Base-by-base conservation (phyloP, 1,284 basidiomycete species). In the Rugosomyces carneus region DNA sequence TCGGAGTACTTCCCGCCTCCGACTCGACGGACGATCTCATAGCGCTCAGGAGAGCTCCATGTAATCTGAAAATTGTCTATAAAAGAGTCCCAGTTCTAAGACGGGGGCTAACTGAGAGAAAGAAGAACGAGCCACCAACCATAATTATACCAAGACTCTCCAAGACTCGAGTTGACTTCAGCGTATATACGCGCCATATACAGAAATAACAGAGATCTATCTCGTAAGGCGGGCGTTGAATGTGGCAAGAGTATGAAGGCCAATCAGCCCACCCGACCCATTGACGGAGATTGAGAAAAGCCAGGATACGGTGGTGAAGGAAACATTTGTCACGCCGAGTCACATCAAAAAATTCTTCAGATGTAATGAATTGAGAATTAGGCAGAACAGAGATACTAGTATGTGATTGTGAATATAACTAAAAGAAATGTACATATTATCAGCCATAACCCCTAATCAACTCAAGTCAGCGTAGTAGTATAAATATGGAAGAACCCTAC, bases 1-100 rank as follows among this genome's bases (percentile, higher is more conserved):
- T 88, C 85, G 5, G 81, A 84, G 64, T 88, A 88, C 62, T 89
- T 87, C 48, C 88, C 89, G 37, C 88, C 72, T 27, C 89, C 89
- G 23, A 90, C 76, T 60, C 87, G 85, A 51, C 82, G 72, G 29
- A 89, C 74, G 51, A 91, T 81, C 65, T 91, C 88, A 64, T 89
- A 91, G 54, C 86, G 80, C 57, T 89, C 85, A 58, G 89, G 84
- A 31, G 71, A 62, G 47, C 81, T 82, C 84, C 84, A 88, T 51
- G 85, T 80, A 35, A 89, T 81, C 52, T 74, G 72, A 54, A 84
- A 72, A 59, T 79, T 82, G 60, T 89, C 85, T 88, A n/a, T 5
- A 29, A 15, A 3, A 19, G 15, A n/a, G 13, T 7, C 3, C 31
- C 31, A 43, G 21, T 11, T 9, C 6, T 13, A 40, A 9, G 5